A percentile compares a stretch with the other conserved stretches of the same genome.
phyloP scores from a whole-genome alignment of 805 yeast genomes.

The Starmerella potacharoeniae region DNA sequence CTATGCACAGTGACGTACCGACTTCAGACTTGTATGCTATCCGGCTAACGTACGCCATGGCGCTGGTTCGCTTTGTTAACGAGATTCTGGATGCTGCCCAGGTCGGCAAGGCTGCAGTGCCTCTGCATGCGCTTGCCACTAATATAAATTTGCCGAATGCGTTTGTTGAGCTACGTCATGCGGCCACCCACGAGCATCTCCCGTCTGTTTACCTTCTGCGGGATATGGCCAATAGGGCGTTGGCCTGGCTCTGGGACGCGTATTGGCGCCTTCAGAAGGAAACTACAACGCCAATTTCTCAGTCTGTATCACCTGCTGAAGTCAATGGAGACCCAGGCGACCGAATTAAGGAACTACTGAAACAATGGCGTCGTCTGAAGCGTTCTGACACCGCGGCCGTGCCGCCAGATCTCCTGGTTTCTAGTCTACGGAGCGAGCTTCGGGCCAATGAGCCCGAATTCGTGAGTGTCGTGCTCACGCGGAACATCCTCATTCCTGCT shows the following conservation, averaged over 20 bases:
- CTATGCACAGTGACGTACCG: constrained; percentile 21
- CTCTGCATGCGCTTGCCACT: constrained; percentile 63
- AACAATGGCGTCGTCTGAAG: constrained; percentile 37
- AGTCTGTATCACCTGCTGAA: neutral
- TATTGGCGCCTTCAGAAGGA: constrained; percentile 46
- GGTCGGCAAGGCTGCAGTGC: constrained; percentile 63
- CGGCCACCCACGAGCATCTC: constrained; percentile 77
- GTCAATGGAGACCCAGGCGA: constrained; percentile 1
- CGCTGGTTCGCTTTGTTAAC: constrained; percentile 75
- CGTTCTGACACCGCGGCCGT: constrained; percentile 36
- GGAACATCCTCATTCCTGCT: constrained; percentile 20
- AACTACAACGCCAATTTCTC: neutral
- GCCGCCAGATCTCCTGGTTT: constrained; percentile 3
- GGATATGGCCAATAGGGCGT: constrained; percentile 45
- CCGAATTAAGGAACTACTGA: constrained; percentile 32
- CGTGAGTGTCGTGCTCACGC: constrained; percentile 15
- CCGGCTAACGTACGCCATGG: constrained; percentile 26
- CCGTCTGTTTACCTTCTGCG: constrained; percentile 65
- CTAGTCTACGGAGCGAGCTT: constrained; percentile 5
- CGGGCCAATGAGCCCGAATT: constrained; percentile 5
- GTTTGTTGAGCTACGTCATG: constrained; percentile 84
- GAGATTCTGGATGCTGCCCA: constrained; percentile 83
- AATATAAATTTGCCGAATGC: constrained; percentile 57
- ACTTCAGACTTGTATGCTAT: constrained; percentile 21
- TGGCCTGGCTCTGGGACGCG: constrained; percentile 60